A percentile compares a stretch with the other conserved stretches of the same genome.
These are phyloP conservation scores for Hura crepitans DNA, from an alignment of 441 rosid species.

Conservation along the genomic window DNA sequence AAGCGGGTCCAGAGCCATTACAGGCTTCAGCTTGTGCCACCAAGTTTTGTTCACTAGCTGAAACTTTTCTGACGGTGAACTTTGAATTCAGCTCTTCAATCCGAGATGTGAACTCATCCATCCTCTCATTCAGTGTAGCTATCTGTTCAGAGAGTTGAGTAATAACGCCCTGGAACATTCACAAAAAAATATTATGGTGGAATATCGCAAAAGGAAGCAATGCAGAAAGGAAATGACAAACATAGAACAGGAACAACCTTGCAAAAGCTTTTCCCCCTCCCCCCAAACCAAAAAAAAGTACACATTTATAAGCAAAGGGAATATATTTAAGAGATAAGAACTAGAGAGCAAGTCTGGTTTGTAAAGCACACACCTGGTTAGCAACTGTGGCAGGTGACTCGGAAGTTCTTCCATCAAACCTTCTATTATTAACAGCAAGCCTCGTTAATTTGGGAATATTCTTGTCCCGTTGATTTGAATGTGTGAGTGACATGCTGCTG, in stretches of 20 bases:
- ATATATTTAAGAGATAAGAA: neutral
- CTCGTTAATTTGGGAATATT: slow-evolving; percentile 63
- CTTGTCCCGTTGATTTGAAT: slow-evolving; percentile 63
- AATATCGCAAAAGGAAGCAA: slow-evolving; percentile 14
- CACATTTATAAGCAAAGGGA: neutral
- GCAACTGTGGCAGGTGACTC: slow-evolving; percentile 65
- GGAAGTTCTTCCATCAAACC: slow-evolving; percentile 63
- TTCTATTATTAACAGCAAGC: slow-evolving; percentile 66
- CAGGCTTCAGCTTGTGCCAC: slow-evolving; percentile 68
- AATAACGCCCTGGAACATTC: slow-evolving; percentile 55
- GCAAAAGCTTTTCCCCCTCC: neutral
- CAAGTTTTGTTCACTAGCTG: slow-evolving; percentile 75
- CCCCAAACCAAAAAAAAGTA: too few relatives aligned
- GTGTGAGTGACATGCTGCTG: slow-evolving; percentile 69
- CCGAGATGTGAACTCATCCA: slow-evolving; percentile 85
- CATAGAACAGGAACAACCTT: neutral
- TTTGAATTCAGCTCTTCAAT: slow-evolving; percentile 82
- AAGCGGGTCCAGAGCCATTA: slow-evolving; percentile 66
- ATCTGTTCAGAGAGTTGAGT: slow-evolving; percentile 94
- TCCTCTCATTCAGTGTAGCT: slow-evolving; percentile 86
- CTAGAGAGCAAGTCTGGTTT: too few relatives aligned
- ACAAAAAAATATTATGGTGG: slow-evolving; percentile 14
- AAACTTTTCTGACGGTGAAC: slow-evolving; percentile 46
- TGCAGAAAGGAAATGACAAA: neutral
- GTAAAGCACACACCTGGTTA: slow-evolving; percentile 65